Base-by-base conservation (phyloP, 2,329 filamentous ascomycete species). In the Paraconiothyrium sp. region DNA sequence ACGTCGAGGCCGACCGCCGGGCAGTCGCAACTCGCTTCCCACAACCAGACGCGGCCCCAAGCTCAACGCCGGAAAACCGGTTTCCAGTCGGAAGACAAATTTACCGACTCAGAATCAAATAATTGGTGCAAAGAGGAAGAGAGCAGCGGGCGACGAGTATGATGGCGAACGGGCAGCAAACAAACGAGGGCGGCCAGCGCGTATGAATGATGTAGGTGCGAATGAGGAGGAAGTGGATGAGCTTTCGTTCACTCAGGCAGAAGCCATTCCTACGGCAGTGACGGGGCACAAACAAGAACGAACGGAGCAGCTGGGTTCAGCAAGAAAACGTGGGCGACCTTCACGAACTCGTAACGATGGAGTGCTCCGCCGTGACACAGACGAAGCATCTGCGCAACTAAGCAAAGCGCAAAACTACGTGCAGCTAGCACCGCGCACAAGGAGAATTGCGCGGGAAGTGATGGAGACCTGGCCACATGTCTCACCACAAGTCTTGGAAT, bases 391-490 rank as follows among this genome's bases (percentile, higher is more conserved):
- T 5, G 64, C 65, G 46, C 62, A 61, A 22, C 64, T 66, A 44
- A 51, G 61, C 16, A 60, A 64, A 35, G 64, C 62, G 56, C 69
- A 69, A 54, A 69, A 69, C 41, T 78, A 76, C 54, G 62, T 72
- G 47, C 75, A 75, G 46, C 65, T 81, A 16, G 77, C 76, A 61
- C 62, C 73, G 16, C 73, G 66, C 57, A 77, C 72, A 22, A 77
- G 72, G 59, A 67, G 73, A 41, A 76, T 81, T 63, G 65, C 78
- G 4, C 76, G 78, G 54, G 72, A 76, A 8, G 62, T 72, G 27
- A 77, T 81, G 48, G 72, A 78, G 47, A 72, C 75, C 60, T 81
- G 90, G 90, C 80, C 82, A 2, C 81, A 86, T 6, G 82, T 92
- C 5, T 82, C 86, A 4, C 74, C 79, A 7, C 77, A 82, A 27